Evolutionary conservation across 192 early-diverging fungal species (phyloP).

Genomic region (Paraglomus brasilianum): DNA sequence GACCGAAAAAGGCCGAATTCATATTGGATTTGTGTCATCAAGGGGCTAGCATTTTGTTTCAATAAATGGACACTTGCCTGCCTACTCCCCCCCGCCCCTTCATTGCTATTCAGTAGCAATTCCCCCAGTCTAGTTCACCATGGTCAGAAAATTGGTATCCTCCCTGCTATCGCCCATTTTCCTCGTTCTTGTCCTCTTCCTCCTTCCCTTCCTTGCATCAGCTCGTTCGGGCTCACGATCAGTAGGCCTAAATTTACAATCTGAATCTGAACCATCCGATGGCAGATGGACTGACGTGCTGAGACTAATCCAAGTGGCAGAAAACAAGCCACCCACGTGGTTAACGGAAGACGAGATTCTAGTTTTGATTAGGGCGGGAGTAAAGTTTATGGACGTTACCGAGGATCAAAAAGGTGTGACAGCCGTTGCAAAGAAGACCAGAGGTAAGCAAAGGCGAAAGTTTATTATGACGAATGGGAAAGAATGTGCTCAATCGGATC

Average conservation of each 20-base stretch:
- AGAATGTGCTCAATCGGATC: slow-evolving; percentile 15
- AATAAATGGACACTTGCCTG: too few relatives aligned
- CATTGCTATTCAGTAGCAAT: too few relatives aligned
- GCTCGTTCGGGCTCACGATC: slow-evolving; percentile 37
- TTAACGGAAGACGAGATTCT: slow-evolving; percentile 62
- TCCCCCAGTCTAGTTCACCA: too few relatives aligned
- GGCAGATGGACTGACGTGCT: slow-evolving; percentile 20
- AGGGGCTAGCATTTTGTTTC: too few relatives aligned
- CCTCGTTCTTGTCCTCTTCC: slow-evolving; percentile 32
- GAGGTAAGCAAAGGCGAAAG: slow-evolving; percentile 27
- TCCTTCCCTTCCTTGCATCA: slow-evolving; percentile 33
- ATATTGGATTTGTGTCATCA: too few relatives aligned
- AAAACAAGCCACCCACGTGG: slow-evolving; percentile 54
- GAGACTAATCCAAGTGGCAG: slow-evolving; percentile 43
- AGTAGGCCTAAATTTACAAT: slow-evolving; percentile 31
- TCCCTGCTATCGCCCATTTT: too few relatives aligned
- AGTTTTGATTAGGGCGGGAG: slow-evolving; percentile 60
- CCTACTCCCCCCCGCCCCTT: too few relatives aligned
- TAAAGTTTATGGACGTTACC: slow-evolving; percentile 88
- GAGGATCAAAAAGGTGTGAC: slow-evolving; percentile 58
- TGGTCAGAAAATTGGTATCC: too few relatives aligned
- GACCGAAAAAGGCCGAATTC: too few relatives aligned
- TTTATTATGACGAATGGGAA: neutral
- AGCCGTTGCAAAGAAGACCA: neutral
- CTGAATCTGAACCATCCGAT: slow-evolving; percentile 3